phyloP scores from a whole-genome alignment of 2,329 filamentous ascomycete species.

The Diplocarpon rosae region DNA sequence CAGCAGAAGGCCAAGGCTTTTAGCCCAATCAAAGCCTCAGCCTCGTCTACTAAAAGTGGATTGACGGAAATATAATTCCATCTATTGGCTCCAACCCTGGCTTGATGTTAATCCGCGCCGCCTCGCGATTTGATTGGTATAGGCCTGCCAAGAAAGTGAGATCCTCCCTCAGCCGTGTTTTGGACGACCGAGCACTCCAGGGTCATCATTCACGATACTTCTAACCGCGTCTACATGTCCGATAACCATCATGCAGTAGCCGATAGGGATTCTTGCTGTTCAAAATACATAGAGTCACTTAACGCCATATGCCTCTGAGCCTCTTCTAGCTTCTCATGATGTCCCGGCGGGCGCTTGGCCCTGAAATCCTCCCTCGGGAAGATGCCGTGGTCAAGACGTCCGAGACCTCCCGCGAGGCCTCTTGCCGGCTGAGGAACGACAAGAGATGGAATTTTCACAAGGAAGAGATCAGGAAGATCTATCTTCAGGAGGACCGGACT shows the following conservation, averaged over 20 bases:
- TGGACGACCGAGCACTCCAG: no score
- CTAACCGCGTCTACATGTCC: neutral
- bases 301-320: constrained; percentile 4
- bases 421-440: constrained; percentile 7
- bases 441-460: constrained; percentile 10
- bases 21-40: no score
- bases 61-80: no score
- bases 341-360: constrained; percentile 5
- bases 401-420: constrained; percentile 4
- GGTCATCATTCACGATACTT: neutral
- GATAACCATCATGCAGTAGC: constrained; percentile 4
- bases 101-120: no score
- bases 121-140: no score
- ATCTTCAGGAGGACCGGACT: constrained; percentile 6
- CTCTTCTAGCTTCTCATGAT: constrained; percentile 1
- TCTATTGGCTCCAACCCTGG: no score
- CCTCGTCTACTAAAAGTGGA: no score
- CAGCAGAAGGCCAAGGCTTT: no score
- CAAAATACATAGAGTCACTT: neutral
- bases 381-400: constrained; percentile 6
- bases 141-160: no score
- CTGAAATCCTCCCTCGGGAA: constrained; percentile 4
- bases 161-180: no score
- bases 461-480: constrained; percentile 6
- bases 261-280: constrained; percentile 1